Evolutionary conservation across 306 rosid species (phyloP), one percentile per base, ranked within the genome.

Genomic region (Rosa chinensis): DNA sequence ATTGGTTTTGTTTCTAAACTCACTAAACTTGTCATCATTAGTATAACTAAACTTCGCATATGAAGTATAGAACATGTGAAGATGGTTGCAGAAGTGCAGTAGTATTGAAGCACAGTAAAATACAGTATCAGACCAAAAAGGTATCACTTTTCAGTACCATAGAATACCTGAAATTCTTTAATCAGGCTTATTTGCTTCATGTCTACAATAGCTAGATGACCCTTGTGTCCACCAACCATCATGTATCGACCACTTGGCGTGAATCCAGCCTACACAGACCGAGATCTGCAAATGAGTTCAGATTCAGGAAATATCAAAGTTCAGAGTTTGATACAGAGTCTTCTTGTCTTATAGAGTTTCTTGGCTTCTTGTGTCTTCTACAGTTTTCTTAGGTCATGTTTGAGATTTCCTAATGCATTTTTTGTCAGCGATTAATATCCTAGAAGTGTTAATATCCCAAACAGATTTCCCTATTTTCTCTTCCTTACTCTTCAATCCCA

Each of bases 121-220:
- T 32, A 8, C 20, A 73, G 47, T n/a, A n/a, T 74, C 16, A n/a
- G 42, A 16, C 8, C 3, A 4, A 14, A 43, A 25, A 58, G 21
- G 21, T 55, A n/a, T 23, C 40, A 13, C 42, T 58, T 40, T n/a
- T 58, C 1, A n/a, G n/a, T n/a, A n/a, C n/a, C n/a, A n/a, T n/a
- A n/a, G n/a, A 43, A 17, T 87, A 95, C 99, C 98, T 95, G 99
- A 74, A 95, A 53, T 81, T 95, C 99, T 83, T 67, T 90, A 32
- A 90, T 72, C 73, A 89, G 77, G 84, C 62, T 91, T 84, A 87
- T 77, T 74, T 83, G 85, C 80, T 86, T 85, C 92, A 83, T 70
- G 85, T 95, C 98, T 74, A 95, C 85, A 70, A 95, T 85, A 62
- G 94, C 99, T 55, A 95, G 82, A 81, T 95, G 98, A 32, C 98